Conservation (phyloP, 371 early-diverging fungal species). For the Apophysomyces elegans region DNA sequence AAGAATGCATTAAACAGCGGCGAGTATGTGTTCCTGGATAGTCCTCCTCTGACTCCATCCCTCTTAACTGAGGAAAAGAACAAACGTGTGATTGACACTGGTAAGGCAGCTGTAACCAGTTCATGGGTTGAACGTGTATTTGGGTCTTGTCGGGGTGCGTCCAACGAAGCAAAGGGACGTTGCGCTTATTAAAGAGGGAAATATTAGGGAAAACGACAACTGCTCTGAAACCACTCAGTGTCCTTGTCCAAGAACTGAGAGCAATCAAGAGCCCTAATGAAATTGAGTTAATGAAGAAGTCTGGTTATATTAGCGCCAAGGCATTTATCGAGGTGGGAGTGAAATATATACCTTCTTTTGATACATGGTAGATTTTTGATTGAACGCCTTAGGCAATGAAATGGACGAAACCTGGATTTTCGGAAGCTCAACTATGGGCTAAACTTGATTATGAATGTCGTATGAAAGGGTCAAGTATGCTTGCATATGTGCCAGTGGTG, state of each 20-base stretch:
- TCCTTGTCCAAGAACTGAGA: conserved; percentile 73
- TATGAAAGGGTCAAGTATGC: conserved; percentile 70
- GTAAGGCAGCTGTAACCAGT: conserved; percentile 31
- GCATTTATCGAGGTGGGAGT: conserved; percentile 71
- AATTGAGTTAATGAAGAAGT: conserved; percentile 77
- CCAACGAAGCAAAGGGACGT: not conserved
- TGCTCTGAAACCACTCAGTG: conserved; percentile 59
- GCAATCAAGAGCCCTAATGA: conserved; percentile 80
- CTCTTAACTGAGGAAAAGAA: conserved; percentile 24
- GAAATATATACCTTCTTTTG: not conserved
- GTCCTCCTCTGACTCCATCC: conserved; percentile 32
- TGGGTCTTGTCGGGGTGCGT: conserved; percentile 12
- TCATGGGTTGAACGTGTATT: conserved; percentile 30
- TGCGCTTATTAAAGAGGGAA: not conserved
- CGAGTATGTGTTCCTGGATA: conserved; percentile 46
- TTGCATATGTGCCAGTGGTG: conserved; percentile 97
- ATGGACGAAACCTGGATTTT: conserved; percentile 68
- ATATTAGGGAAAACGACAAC: conserved; percentile 33
- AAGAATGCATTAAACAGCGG: conserved; percentile 28
- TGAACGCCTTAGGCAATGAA: conserved; percentile 58
- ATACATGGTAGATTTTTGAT: not conserved
- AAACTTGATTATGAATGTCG: conserved; percentile 79
- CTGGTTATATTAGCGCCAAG: conserved; percentile 77
- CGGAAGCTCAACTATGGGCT: conserved; percentile 81
- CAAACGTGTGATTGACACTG: conserved; percentile 38